Conservation (phyloP, 768 basidiomycete genomes). For the Botryobasidium botryosum region DNA sequence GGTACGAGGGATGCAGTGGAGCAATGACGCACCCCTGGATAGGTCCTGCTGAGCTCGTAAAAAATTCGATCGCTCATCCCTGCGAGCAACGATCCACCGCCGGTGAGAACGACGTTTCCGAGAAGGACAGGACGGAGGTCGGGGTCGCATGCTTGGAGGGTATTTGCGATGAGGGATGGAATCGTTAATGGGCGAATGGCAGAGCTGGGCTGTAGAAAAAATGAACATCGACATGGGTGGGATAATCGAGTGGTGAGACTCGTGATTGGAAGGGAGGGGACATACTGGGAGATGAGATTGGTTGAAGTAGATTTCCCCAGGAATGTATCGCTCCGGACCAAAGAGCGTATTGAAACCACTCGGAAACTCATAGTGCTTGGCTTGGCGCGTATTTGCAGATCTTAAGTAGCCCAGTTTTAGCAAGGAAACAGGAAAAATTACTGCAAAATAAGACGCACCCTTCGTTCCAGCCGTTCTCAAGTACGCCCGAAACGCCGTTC, state of each 20-base stretch:
- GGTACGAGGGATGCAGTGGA: too few relatives aligned
- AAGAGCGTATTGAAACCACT: constrained; percentile 81
- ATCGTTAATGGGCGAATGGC: constrained; percentile 26
- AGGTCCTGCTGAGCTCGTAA: constrained; percentile 53
- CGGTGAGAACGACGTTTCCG: constrained; percentile 89
- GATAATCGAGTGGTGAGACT: too few relatives aligned
- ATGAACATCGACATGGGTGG: neutral
- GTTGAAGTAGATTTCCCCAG: constrained; percentile 81
- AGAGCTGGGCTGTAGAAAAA: neutral
- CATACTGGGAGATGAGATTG: constrained; percentile 30
- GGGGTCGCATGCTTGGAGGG: constrained; percentile 73
- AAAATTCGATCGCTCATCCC: constrained; percentile 76
- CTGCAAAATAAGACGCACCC: constrained; percentile 33
- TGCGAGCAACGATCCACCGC: constrained; percentile 73
- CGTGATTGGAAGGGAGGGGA: constrained; percentile 1
- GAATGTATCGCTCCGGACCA: constrained; percentile 59
- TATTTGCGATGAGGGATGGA: constrained; percentile 55
- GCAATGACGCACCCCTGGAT: constrained; percentile 74
- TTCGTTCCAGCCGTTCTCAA: constrained; percentile 78
- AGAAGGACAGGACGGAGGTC: constrained; percentile 83
- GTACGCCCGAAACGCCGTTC: constrained; percentile 71
- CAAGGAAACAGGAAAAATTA: neutral
- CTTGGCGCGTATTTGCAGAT: constrained; percentile 35
- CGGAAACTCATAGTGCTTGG: constrained; percentile 82
- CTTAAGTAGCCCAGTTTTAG: constrained; percentile 21